These are phyloP conservation scores for Colletotrichum paranaense DNA, from an alignment of 2,329 filamentous ascomycete genomes.

Conservation along the genomic window DNA sequence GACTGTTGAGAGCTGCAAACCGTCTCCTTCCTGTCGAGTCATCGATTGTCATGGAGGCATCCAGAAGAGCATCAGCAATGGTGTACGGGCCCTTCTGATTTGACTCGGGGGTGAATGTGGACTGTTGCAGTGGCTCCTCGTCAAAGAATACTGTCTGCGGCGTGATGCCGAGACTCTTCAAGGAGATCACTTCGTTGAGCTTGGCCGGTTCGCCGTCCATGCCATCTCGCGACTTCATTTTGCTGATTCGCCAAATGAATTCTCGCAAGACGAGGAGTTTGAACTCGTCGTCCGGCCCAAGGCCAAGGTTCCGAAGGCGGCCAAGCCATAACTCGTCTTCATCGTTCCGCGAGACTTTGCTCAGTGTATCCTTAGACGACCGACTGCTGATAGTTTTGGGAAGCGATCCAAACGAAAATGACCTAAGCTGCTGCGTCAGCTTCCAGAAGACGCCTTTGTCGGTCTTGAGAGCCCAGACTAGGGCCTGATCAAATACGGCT, in stretches of 20 bases:
- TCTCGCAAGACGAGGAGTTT: constrained; percentile 89
- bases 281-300: constrained; percentile 85
- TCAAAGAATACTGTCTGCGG: constrained; percentile 95
- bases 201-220: constrained; percentile 50
- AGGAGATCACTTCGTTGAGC: constrained; percentile 78
- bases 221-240: constrained; percentile 71
- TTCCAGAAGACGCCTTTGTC: constrained; percentile 92
- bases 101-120: constrained; percentile 45
- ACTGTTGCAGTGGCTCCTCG: constrained; percentile 69
- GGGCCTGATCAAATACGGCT: constrained; percentile 84
- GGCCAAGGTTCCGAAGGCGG: constrained; percentile 84
- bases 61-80: constrained; percentile 89
- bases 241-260: constrained; percentile 89
- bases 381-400: constrained; percentile 62
- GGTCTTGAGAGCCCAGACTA: constrained; percentile 85
- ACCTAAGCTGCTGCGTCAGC: constrained; percentile 74
- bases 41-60: constrained; percentile 91
- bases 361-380: constrained; percentile 70
- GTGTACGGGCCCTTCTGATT: constrained; percentile 71
- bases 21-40: constrained; percentile 68
- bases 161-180: constrained; percentile 81
- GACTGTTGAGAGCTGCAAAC: constrained; percentile 60
- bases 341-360: constrained; percentile 79
- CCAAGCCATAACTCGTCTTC: constrained; percentile 96
- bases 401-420: constrained; percentile 72